phyloP scores from a whole-genome alignment of 345 rosid genomes.

The Gynandropsis gynandra region DNA sequence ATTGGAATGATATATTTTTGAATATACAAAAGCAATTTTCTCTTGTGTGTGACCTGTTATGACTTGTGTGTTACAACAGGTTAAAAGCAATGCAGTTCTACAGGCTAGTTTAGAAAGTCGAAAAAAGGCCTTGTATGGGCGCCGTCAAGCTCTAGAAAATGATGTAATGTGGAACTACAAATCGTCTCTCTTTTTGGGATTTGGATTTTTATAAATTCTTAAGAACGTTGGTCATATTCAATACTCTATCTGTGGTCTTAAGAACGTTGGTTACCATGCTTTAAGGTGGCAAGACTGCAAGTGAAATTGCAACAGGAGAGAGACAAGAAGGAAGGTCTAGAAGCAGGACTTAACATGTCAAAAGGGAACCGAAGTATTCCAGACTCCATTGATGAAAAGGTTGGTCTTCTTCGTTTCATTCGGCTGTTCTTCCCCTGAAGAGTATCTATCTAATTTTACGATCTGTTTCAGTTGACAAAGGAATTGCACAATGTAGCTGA shows the following conservation, averaged over 20 bases:
- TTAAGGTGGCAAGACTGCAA: constrained; percentile 73
- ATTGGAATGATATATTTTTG: not conserved
- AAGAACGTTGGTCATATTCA: not conserved
- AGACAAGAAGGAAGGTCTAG: constrained; percentile 53
- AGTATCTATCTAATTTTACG: constrained; percentile 22
- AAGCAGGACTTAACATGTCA: constrained; percentile 49
- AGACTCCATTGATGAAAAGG: constrained; percentile 50
- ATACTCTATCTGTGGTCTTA: not conserved
- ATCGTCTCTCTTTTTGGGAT: not conserved
- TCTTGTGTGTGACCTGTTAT: constrained; percentile 4
- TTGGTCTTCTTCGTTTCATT: constrained; percentile 22
- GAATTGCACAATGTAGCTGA: constrained; percentile 56
- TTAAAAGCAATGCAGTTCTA: constrained; percentile 50
- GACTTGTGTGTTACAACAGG: constrained; percentile 32
- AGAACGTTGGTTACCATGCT: constrained; percentile 16
- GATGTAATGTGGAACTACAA: constrained; percentile 47
- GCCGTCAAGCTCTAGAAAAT: constrained; percentile 62
- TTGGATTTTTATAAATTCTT: not conserved
- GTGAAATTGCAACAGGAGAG: constrained; percentile 71
- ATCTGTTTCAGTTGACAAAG: constrained; percentile 43
- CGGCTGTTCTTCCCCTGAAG: constrained; percentile 16
- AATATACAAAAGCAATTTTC: constrained; percentile 6
- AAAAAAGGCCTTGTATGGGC: constrained; percentile 55
- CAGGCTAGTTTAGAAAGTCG: constrained; percentile 52
- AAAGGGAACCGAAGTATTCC: constrained; percentile 34